Base-by-base conservation (phyloP, 1,284 basidiomycete genomes). In the Butyriboletus regius region DNA sequence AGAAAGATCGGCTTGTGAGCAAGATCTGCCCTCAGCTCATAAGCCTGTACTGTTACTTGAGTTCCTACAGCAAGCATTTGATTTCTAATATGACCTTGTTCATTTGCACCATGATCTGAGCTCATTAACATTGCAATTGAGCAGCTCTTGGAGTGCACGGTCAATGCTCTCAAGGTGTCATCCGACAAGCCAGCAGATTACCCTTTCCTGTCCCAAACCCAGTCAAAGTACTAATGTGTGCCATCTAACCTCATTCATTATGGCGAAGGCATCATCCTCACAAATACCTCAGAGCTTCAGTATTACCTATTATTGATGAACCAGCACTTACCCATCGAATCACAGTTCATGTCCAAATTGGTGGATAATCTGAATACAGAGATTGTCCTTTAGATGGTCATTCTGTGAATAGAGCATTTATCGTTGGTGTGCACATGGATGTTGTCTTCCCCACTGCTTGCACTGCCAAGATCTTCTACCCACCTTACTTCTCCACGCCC, bases 201-300 rank as follows among this genome's bases (percentile, higher is more conserved):
- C 32, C 68, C 65, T 1, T 55, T 66, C 13, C 32, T 69, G 46
- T 56, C 61, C 46, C 47, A 53, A 48, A 59, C 33, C 35, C 55
- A 57, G 46, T 26, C 53, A 15, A 55, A 62, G 48, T 67, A 49
- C 54, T 52, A 35, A 29, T 43, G 14, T 36, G 28, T 20, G 17
- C 17, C 29, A 38, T 37, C 26, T n/a, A 12, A 9, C 38, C 38
- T 40, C 35, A 44, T 35, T 44, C 42, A 42, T 48, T 58, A n/a
- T n/a, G 96, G 96, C 36, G 96, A 98, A 71, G 96, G 96, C 45
- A 89, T 98, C 67, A 97, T 99, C 70, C 98, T 98, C 72, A 98
- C 96, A 44, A 97, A 96, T 66, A 94, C 98, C 67, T 82, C 84
- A 3, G 94, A 98, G 68, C 78, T 99, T 41, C 95, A 98, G 71